These are phyloP conservation scores for Apiotrichum siamense DNA, from an alignment of 1,284 basidiomycete species.

Conservation along the genomic window DNA sequence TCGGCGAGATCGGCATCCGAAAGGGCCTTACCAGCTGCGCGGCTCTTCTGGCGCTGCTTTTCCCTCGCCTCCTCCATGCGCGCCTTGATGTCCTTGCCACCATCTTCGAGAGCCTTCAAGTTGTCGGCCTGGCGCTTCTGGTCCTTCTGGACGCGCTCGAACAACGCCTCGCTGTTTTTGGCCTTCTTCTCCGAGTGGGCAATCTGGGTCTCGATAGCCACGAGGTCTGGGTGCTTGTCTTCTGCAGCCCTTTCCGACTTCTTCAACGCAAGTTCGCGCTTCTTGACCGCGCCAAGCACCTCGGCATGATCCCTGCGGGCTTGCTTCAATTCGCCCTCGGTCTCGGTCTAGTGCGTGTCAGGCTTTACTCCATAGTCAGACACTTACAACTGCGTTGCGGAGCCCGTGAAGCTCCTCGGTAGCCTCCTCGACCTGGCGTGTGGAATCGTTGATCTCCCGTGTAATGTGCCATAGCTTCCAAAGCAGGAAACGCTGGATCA, in stretches of 20 bases:
- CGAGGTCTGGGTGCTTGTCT: constrained; percentile 74
- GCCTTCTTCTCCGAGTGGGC: constrained; percentile 74
- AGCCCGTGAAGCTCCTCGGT: constrained; percentile 64
- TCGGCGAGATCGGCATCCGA: constrained; percentile 78
- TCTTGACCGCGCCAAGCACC: constrained; percentile 63
- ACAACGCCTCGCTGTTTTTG: constrained; percentile 60
- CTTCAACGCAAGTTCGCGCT: constrained; percentile 70
- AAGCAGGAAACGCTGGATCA: constrained; percentile 73
- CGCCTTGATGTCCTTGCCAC: constrained; percentile 61
- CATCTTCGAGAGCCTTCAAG: constrained; percentile 57
- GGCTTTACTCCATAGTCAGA: not conserved
- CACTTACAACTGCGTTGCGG: constrained; percentile 57
- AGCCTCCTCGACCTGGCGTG: constrained; percentile 62
- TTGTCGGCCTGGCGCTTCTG: constrained; percentile 60
- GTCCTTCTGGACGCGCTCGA: constrained; percentile 63
- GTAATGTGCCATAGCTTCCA: constrained; percentile 91
- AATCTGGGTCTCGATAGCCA: constrained; percentile 77
- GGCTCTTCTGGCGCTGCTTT: constrained; percentile 66
- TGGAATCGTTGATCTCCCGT: constrained; percentile 65
- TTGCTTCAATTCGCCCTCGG: constrained; percentile 64
- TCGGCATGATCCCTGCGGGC: constrained; percentile 74
- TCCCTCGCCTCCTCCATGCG: constrained; percentile 74
- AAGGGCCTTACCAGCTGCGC: constrained; percentile 64
- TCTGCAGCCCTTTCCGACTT: constrained; percentile 78
- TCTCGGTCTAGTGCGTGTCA: constrained; percentile 41